Conservation (phyloP, 768 basidiomycete genomes). For the Auriculariales sp. region DNA sequence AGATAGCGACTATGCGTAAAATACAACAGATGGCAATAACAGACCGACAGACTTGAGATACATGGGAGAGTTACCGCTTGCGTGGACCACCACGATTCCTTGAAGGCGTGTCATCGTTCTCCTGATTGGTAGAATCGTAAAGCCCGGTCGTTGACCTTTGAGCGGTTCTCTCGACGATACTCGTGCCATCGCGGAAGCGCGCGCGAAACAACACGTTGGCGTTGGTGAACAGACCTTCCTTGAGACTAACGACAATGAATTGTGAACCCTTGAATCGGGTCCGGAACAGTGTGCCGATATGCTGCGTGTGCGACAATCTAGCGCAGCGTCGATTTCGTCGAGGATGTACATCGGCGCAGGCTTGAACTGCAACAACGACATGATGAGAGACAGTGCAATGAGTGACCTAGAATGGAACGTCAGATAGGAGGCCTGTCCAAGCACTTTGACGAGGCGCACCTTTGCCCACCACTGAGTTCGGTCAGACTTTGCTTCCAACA, state of each 20-base stretch:
- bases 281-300: slow-evolving; percentile 95
- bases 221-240: slow-evolving; percentile 94
- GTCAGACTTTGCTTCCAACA: slow-evolving; percentile 99
- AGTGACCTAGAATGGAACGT: slow-evolving; percentile 59
- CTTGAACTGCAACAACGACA: slow-evolving; percentile 98
- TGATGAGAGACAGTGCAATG: slow-evolving; percentile 94
- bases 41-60: too few relatives aligned
- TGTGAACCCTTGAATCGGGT: slow-evolving; percentile 96
- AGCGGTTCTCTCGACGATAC: slow-evolving; percentile 70
- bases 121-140: slow-evolving; percentile 14
- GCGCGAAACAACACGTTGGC: slow-evolving; percentile 93
- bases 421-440: slow-evolving; percentile 1
- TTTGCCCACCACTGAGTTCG: slow-evolving; percentile 91
- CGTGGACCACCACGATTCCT: too few relatives aligned
- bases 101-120: slow-evolving; percentile 5
- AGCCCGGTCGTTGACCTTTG: slow-evolving; percentile 41
- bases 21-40: too few relatives aligned
- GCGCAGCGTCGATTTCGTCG: slow-evolving; percentile 95
- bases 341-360: slow-evolving; percentile 99
- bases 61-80: too few relatives aligned
- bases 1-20: too few relatives aligned
- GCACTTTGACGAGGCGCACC: slow-evolving; percentile 33
- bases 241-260: slow-evolving; percentile 94
- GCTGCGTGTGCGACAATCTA: slow-evolving; percentile 94
- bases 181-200: slow-evolving; percentile 87